Conservation (phyloP, 169 alveolate genomes). For the Plasmodium chabaudi region DNA sequence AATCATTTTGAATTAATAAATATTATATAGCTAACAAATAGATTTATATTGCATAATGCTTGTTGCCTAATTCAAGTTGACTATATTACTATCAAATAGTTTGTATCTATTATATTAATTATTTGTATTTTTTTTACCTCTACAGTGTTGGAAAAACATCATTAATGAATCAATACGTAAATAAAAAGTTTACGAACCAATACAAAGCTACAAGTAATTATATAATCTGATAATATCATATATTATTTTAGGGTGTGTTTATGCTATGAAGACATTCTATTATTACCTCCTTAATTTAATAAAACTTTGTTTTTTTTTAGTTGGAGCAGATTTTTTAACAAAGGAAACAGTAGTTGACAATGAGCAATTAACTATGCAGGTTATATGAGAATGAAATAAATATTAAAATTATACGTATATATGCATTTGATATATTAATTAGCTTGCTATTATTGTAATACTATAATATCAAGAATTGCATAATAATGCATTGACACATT, state of each 20-base stretch:
- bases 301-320: slow-evolving; percentile 64
- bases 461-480: too few species aligned
- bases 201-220: slow-evolving; percentile 96
- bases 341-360: slow-evolving; percentile 97
- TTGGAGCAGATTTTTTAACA: slow-evolving; percentile 99
- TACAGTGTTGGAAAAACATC: slow-evolving; percentile 99
- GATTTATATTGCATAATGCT: too few species aligned
- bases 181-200: slow-evolving; percentile 95
- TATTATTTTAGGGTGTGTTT: background rate
- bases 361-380: slow-evolving; percentile 96
- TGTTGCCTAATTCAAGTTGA: too few species aligned
- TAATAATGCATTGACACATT: background rate
- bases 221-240: background rate
- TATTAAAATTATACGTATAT: background rate
- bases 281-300: slow-evolving; percentile 2
- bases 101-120: background rate
- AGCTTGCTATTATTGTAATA: background rate
- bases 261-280: background rate
- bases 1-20: too few species aligned
- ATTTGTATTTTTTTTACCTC: background rate
- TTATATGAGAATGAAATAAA: slow-evolving; percentile 69
- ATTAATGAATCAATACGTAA: slow-evolving; percentile 97
- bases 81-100: too few species aligned
- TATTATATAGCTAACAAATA: too few species aligned
- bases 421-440: background rate